Conservation (phyloP, 345 rosid genomes). For the Linum usitatissimum region DNA sequence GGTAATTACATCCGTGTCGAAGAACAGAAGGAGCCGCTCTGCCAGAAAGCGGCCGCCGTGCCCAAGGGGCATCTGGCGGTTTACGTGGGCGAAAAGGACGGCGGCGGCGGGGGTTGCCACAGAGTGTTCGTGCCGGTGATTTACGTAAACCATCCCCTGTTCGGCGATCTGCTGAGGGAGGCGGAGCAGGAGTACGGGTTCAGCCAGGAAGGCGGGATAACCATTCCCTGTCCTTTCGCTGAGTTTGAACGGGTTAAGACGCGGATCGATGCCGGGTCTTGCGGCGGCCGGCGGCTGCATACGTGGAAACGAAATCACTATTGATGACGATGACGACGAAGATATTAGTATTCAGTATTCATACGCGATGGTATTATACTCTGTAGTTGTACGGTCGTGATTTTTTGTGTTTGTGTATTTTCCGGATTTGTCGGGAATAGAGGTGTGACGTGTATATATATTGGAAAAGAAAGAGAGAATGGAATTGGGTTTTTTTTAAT, state of each 20-base stretch:
- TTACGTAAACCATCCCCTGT: slow-evolving; percentile 87
- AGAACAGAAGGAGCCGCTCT: slow-evolving; percentile 13
- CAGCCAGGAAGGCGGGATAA: slow-evolving; percentile 70
- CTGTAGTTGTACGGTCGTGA: too few relatives aligned
- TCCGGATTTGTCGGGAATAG: too few relatives aligned
- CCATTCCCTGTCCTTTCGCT: slow-evolving; percentile 69
- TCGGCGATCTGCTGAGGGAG: slow-evolving; percentile 58
- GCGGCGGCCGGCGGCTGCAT: slow-evolving; percentile 23
- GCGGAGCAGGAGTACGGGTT: slow-evolving; percentile 83
- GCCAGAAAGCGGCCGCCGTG: slow-evolving; percentile 24
- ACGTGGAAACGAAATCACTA: slow-evolving; percentile 26
- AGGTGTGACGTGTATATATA: too few relatives aligned
- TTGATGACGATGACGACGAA: slow-evolving; percentile 13
- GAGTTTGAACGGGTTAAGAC: slow-evolving; percentile 71
- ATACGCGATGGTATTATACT: slow-evolving; percentile 1
- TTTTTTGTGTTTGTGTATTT: too few relatives aligned
- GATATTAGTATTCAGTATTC: not conserved
- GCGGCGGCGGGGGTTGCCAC: slow-evolving; percentile 59
- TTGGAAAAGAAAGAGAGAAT: not conserved
- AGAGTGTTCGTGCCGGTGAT: slow-evolving; percentile 78
- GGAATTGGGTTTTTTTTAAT: too few relatives aligned
- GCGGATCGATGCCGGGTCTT: slow-evolving; percentile 47
- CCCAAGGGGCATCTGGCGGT: slow-evolving; percentile 79
- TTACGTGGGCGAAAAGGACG: slow-evolving; percentile 70
- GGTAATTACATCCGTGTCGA: slow-evolving; percentile 31